Percentiles rank a stretch among this genome's conserved stretches.
phyloP scores from a whole-genome alignment of 768 basidiomycete species.

The Tephrocybe sp. region DNA sequence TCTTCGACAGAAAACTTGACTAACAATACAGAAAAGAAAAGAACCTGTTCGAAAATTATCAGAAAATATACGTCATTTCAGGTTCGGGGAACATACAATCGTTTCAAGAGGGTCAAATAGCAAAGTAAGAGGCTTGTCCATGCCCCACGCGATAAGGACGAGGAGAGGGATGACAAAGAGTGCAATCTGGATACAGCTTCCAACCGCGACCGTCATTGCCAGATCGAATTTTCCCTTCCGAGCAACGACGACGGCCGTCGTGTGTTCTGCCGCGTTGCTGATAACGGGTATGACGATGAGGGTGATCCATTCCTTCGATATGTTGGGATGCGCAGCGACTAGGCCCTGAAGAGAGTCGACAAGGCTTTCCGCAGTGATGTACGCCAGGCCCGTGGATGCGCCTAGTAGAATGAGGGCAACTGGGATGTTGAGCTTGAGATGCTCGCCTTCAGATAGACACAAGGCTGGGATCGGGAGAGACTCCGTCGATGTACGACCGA shows the following conservation, averaged over 20 bases:
- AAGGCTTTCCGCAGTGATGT: slow-evolving; percentile 41
- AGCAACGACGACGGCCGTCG: slow-evolving; percentile 42
- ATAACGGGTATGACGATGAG: slow-evolving; percentile 44
- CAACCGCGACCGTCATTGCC: slow-evolving; percentile 43
- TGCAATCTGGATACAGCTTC: slow-evolving; percentile 43
- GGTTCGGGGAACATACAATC: slow-evolving; percentile 19
- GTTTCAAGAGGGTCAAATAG: slow-evolving; percentile 41
- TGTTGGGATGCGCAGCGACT: slow-evolving; percentile 32
- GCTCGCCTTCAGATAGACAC: slow-evolving; percentile 20
- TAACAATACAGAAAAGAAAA: slow-evolving; percentile 40
- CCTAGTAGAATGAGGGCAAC: slow-evolving; percentile 33
- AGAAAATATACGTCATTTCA: neutral
- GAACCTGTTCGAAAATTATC: slow-evolving; percentile 20
- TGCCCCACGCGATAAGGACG: slow-evolving; percentile 39
- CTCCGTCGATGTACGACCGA: slow-evolving; percentile 21
- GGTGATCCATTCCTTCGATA: slow-evolving; percentile 46
- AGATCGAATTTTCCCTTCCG: slow-evolving; percentile 42
- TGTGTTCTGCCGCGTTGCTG: slow-evolving; percentile 41
- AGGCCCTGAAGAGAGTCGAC: slow-evolving; percentile 42
- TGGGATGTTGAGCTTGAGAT: slow-evolving; percentile 33
- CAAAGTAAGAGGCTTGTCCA: slow-evolving; percentile 38
- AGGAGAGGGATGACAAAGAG: slow-evolving; percentile 41
- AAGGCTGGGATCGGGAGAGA: slow-evolving; percentile 24
- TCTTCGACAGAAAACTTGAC: slow-evolving; percentile 47
- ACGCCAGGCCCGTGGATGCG: slow-evolving; percentile 35